Evolutionary conservation across 129 eudicot species (phyloP).

Genomic region (Saussurea involucrata): DNA sequence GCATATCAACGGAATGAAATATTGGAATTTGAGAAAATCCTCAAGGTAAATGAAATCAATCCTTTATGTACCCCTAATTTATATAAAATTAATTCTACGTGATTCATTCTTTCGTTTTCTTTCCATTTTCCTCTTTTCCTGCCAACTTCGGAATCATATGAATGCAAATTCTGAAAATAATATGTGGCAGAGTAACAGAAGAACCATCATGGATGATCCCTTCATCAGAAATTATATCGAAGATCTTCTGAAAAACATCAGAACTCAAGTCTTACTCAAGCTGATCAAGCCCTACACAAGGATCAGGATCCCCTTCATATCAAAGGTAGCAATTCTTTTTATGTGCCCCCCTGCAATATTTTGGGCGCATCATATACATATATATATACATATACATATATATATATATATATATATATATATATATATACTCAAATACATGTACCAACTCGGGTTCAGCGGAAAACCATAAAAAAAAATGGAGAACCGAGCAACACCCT

Average conservation of each 20-base stretch:
- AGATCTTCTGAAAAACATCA: conserved; percentile 89
- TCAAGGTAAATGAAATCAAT: conserved; percentile 52
- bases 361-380: neutral
- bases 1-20: conserved; percentile 98
- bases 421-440: neutral
- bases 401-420: too few species aligned
- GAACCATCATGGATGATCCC: conserved; percentile 97
- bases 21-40: conserved; percentile 95
- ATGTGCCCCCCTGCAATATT: neutral
- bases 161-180: neutral
- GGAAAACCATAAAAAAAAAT: too few species aligned
- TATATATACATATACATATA: neutral
- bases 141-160: neutral
- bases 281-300: conserved; percentile 98
- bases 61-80: neutral
- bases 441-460: neutral
- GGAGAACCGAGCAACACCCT: neutral
- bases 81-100: neutral
- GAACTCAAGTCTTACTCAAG: conserved; percentile 97
- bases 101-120: neutral
- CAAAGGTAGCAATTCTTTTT: conserved; percentile 52
- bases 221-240: conserved; percentile 94
- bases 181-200: conserved; percentile 78
- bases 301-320: conserved; percentile 92
- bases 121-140: neutral